These are phyloP conservation scores for Globisporangium splendens DNA, from an alignment of 352 stramenopile species.

Conservation along the genomic window DNA sequence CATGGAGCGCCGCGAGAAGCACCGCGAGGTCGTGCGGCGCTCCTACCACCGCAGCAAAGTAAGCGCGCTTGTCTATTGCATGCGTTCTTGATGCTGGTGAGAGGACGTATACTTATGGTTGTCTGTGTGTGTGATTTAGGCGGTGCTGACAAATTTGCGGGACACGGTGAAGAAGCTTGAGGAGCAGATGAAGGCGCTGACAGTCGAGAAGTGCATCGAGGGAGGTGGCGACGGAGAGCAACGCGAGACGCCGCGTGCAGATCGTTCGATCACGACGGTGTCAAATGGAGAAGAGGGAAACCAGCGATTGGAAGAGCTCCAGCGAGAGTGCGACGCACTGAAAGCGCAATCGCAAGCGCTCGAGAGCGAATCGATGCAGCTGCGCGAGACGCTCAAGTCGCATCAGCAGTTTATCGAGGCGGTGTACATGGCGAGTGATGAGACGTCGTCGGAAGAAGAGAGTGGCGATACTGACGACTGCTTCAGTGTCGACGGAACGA, in stretches of 20 bases:
- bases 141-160: slow-evolving; percentile 42
- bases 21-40: slow-evolving; percentile 70
- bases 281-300: background rate
- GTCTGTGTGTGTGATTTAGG: slow-evolving; percentile 27
- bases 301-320: slow-evolving; percentile 19
- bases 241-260: background rate
- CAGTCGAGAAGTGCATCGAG: background rate
- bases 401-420: slow-evolving; percentile 38
- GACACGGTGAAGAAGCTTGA: slow-evolving; percentile 58
- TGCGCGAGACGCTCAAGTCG: slow-evolving; percentile 38
- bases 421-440: slow-evolving; percentile 22
- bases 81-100: too few species aligned
- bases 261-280: background rate
- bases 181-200: slow-evolving; percentile 37
- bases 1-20: slow-evolving; percentile 49
- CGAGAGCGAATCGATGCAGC: slow-evolving; percentile 31
- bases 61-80: background rate
- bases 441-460: slow-evolving; percentile 7
- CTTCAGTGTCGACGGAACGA: too few species aligned
- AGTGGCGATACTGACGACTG: slow-evolving; percentile 15
- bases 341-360: slow-evolving; percentile 38
- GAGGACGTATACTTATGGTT: too few species aligned
- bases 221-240: slow-evolving; percentile 2
- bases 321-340: slow-evolving; percentile 34
- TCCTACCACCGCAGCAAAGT: slow-evolving; percentile 79